These are phyloP conservation scores for Hirsutella minnesotensis DNA, from an alignment of 2,329 filamentous ascomycete genomes.

Conservation along the genomic window DNA sequence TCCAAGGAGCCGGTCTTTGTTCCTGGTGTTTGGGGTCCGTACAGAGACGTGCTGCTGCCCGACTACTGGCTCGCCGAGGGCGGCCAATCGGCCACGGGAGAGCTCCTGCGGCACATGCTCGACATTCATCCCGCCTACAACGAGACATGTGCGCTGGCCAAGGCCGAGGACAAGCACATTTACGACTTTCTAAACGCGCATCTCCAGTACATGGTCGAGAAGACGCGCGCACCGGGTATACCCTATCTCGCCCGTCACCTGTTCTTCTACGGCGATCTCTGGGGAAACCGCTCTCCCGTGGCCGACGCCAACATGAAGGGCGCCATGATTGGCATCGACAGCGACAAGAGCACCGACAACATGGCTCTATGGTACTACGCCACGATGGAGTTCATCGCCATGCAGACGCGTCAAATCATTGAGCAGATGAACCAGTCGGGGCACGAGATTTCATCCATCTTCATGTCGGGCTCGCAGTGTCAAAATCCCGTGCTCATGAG, in stretches of 20 bases:
- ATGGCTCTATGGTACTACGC: conserved; percentile 89
- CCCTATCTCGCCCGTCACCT: conserved; percentile 84
- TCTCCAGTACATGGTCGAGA: conserved; percentile 62
- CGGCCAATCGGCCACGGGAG: conserved; percentile 90
- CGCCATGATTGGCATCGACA: conserved; percentile 73
- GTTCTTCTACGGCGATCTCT: conserved; percentile 97
- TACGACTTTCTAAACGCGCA: conserved; percentile 93
- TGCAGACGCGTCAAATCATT: conserved; percentile 93
- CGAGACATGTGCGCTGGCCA: conserved; percentile 65
- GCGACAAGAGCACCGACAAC: conserved; percentile 76
- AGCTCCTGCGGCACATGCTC: conserved; percentile 85
- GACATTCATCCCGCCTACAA: conserved; percentile 89
- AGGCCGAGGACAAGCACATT: conserved; percentile 75
- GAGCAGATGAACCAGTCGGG: conserved; percentile 86
- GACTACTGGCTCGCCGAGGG: conserved; percentile 96
- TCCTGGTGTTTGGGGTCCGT: conserved; percentile 92
- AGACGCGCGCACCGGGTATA: conserved; percentile 59
- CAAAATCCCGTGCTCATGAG: conserved; percentile 89
- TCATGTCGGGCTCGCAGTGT: conserved; percentile 98
- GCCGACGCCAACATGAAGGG: conserved; percentile 91
- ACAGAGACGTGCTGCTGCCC: conserved; percentile 84
- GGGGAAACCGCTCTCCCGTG: conserved; percentile 90
- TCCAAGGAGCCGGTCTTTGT: conserved; percentile 89
- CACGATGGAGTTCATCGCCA: conserved; percentile 94
- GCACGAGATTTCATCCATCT: conserved; percentile 81